Base-by-base conservation (phyloP, 352 stramenopile genomes). In the Phytopythium sindhum region DNA sequence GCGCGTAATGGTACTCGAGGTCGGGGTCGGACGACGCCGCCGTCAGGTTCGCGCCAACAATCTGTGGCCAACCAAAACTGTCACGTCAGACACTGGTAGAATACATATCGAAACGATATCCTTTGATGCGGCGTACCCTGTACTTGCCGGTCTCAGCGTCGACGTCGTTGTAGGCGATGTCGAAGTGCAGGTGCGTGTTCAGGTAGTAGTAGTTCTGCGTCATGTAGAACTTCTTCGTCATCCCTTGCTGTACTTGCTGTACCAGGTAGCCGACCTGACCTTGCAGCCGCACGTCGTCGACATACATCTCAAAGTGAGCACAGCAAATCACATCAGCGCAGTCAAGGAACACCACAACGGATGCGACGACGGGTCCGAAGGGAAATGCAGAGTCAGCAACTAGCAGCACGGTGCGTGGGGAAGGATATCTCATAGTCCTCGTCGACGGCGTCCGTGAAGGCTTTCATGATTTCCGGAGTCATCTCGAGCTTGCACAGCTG, bases 221-320 rank as follows among this genome's bases (percentile, higher is more conserved):
- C 72, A 84, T 83, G 59, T 75, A 77, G 73, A 68, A 60, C 11
- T 65, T 66, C 41, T 73, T 70, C 8, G 45, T 31, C n/a, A 57
- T 50, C 50, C 75, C 76, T 63, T 87, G 68, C 51, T 91, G 78
- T 33, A 93, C 73, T 63, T 87, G 68, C 53, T 92, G 78, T 35
- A 93, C 73, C 17, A 94, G 79, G 53, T 98, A 93, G 37, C 96
- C 96, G 33, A 99, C 84, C 69, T 98, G 98, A 26, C 95, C 96
- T 82, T 90, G 98, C 69, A 99, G 89, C 54, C 95, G 96, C 54
- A 99, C 82, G 82, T 99, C 96, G 75, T 99, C 96, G 31, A 99
- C 82, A 74, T 99, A 98, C 88, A 99, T 98, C 84, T 99, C 96
- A 78, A 98, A 99, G 75, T 80, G 51, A 47, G 42, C 26, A 29